Conservation (phyloP, 2,329 filamentous ascomycete genomes). For the Plenodomus lindquistii region DNA sequence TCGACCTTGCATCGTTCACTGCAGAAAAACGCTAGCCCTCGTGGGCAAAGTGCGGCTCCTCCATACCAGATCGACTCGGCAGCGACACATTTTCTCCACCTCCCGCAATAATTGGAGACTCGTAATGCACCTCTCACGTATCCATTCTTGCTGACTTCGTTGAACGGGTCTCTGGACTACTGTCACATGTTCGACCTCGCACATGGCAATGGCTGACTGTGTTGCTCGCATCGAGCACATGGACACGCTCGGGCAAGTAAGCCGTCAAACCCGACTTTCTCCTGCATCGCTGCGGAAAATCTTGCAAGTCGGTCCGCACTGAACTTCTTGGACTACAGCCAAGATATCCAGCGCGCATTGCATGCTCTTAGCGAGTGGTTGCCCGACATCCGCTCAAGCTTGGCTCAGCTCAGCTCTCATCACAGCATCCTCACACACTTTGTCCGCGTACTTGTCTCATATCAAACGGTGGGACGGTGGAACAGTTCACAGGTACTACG, state of each 20-base stretch:
- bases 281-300: constrained; percentile 6
- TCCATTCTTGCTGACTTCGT: neutral
- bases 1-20: too few relatives aligned
- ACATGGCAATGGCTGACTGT: neutral
- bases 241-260: neutral
- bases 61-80: neutral
- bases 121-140: too few relatives aligned
- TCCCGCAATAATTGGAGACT: neutral
- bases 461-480: too few relatives aligned
- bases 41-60: too few relatives aligned
- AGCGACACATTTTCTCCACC: neutral
- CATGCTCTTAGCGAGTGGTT: constrained; percentile 11
- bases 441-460: too few relatives aligned
- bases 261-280: neutral
- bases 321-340: constrained; percentile 15
- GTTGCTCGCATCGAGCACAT: neutral
- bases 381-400: neutral
- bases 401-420: neutral
- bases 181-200: neutral
- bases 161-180: neutral
- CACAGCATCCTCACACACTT: neutral
- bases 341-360: constrained; percentile 17
- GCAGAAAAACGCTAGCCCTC: too few relatives aligned
- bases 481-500: neutral
- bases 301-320: constrained; percentile 26